Conservation (phyloP, 257 asterid species). For the Nicotiana knightiana region DNA sequence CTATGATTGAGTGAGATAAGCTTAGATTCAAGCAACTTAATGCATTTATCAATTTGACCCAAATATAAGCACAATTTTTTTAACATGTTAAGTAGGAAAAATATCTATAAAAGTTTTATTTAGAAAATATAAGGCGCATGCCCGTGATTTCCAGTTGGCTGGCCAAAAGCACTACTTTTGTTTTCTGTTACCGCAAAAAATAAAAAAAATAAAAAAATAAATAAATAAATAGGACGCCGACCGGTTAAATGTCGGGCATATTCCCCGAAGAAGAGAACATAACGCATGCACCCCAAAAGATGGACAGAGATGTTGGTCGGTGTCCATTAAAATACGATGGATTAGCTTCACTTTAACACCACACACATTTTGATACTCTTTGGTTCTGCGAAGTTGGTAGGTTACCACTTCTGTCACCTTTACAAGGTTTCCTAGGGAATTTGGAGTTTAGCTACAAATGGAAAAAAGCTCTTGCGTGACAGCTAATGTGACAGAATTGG, state of each 20-base stretch:
- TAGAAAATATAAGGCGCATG: too few relatives aligned
- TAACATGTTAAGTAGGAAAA: too few relatives aligned
- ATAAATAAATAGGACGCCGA: too few relatives aligned
- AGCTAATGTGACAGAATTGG: background rate
- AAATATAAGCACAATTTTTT: too few relatives aligned
- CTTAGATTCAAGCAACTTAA: too few relatives aligned
- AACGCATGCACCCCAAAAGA: conserved; percentile 16
- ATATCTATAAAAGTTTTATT: too few relatives aligned
- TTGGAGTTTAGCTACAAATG: conserved; percentile 36
- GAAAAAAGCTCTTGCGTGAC: conserved; percentile 17
- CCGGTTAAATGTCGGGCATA: background rate
- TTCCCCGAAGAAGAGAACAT: background rate
- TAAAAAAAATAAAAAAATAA: too few relatives aligned
- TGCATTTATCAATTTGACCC: too few relatives aligned
- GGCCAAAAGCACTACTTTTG: too few relatives aligned
- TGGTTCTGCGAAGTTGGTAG: conserved; percentile 7
- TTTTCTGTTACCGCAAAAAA: too few relatives aligned
- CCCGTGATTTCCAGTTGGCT: too few relatives aligned
- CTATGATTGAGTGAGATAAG: too few relatives aligned
- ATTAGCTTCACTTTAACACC: background rate
- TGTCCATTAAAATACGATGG: background rate
- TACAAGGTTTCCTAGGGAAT: conserved; percentile 23
- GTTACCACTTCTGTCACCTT: conserved; percentile 35
- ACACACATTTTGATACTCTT: background rate
- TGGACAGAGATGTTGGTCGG: conserved; percentile 13